A percentile compares a stretch with the other conserved stretches of the same genome.
These are phyloP conservation scores for Trichophyton rubrum DNA, from an alignment of 2,329 filamentous ascomycete genomes.

Conservation along the genomic window DNA sequence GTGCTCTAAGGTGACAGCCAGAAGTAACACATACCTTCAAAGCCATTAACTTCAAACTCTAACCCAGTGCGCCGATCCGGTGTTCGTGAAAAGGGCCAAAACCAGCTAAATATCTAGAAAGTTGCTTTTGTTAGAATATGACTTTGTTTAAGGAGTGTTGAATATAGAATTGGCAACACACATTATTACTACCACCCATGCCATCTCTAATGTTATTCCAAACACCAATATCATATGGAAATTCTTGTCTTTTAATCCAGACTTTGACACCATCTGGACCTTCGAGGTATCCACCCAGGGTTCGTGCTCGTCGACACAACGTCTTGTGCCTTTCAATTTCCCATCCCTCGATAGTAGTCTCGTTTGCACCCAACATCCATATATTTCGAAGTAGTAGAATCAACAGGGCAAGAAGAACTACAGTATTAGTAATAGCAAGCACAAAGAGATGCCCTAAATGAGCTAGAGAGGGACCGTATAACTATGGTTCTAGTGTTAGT, in stretches of 20 bases:
- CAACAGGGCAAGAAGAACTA: conserved; percentile 43
- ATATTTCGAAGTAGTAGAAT: conserved; percentile 44
- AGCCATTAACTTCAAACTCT: conserved; percentile 46
- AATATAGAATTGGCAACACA: conserved; percentile 15
- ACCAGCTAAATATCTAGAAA: conserved; percentile 40
- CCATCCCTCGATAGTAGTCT: conserved; percentile 54
- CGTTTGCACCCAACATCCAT: conserved; percentile 45
- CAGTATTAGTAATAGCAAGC: conserved; percentile 41
- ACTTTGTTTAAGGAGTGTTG: not conserved
- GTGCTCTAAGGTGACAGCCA: not conserved
- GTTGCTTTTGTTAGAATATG: conserved; percentile 8
- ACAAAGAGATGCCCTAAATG: conserved; percentile 46
- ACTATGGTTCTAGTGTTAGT: conserved; percentile 28
- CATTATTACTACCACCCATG: conserved; percentile 44
- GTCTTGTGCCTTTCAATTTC: conserved; percentile 41
- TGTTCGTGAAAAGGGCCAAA: conserved; percentile 47
- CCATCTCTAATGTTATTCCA: conserved; percentile 46
- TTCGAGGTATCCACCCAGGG: conserved; percentile 46
- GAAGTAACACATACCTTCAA: conserved; percentile 38
- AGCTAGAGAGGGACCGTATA: conserved; percentile 43
- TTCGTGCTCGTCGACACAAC: conserved; percentile 33
- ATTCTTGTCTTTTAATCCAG: conserved; percentile 47
- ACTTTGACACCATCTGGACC: conserved; percentile 45
- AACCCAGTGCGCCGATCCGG: conserved; percentile 36
- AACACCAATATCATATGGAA: conserved; percentile 54